Conservation (phyloP, 129 eudicot genomes). For the Dittrichia graveolens region DNA sequence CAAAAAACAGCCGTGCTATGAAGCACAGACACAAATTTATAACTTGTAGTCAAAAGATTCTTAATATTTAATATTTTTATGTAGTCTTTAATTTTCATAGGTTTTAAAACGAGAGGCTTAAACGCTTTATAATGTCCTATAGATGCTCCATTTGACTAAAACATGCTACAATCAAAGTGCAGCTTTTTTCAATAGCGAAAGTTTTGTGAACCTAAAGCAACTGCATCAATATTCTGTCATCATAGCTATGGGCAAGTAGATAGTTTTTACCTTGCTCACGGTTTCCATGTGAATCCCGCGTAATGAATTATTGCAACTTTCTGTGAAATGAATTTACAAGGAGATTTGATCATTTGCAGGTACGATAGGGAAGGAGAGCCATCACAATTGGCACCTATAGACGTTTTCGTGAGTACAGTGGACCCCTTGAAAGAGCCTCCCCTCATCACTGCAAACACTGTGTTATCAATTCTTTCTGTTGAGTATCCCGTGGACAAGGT, state of each 20-base stretch:
- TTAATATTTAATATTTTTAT: no score
- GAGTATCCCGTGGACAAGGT: conserved; percentile 91
- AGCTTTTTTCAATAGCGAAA: no score
- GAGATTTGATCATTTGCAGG: conserved; percentile 33
- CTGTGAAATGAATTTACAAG: no score
- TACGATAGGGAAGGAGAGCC: conserved; percentile 89
- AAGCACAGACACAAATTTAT: no score
- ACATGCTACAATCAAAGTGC: background rate
- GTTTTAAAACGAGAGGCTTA: background rate
- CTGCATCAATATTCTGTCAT: background rate
- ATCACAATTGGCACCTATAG: conserved; percentile 80
- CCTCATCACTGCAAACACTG: conserved; percentile 78
- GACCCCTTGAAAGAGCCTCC: conserved; percentile 91
- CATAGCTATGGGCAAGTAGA: background rate
- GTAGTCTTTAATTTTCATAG: background rate
- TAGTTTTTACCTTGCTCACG: no score
- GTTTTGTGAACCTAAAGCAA: no score
- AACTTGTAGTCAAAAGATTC: no score
- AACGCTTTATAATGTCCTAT: background rate
- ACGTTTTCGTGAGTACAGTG: conserved; percentile 90
- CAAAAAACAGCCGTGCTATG: no score
- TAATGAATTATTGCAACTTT: no score
- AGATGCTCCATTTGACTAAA: background rate
- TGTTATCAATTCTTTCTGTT: conserved; percentile 77
- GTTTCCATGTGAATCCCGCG: no score